Evolutionary conservation across 2,329 filamentous ascomycete species (phyloP), one percentile per base, ranked within the genome.

Genomic region (Sodiomyces alkalinus): DNA sequence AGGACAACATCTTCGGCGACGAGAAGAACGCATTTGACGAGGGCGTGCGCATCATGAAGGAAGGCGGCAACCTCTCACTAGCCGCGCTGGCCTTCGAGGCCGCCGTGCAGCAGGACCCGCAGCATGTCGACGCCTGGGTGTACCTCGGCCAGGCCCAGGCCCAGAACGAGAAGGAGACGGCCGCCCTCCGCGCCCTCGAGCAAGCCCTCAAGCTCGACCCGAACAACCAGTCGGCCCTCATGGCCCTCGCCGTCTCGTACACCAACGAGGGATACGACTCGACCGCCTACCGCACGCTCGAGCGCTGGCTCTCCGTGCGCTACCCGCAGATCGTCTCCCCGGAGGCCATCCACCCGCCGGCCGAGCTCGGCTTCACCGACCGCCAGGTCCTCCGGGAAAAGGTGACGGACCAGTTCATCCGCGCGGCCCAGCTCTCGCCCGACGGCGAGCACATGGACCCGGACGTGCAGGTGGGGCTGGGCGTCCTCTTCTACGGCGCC

Each of bases 211-310:
- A 86, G 52, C 63, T 90, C 17, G 86, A 96, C 43, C 77, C 85
- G 1, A 76, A 74, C 44, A 94, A 93, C 47, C 67, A 92, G 13
- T 72, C 81, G 34, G 87, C 86, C 1, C 66, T 98, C 25, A 96
- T 98, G 87, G 86, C 83, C 2, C 62, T 98, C 29, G 85, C 87
- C 10, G 87, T 98, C 13, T 92, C 82, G 5, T 98, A 98, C 55
- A 98, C 90, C 26, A 98, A 98, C 56, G 90, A 98, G 58, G 90
- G 87, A 37, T 98, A 96, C 56, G 90, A 98, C 55, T 87, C 80
- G 47, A 92, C 86, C 13, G 87, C 90, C 26, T 98, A 96, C 62
- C 75, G 87, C 30, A 96, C 87, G 7, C 68, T 98, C 10, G 90
- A 98, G 58, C 80, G 87, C 39, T 98, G 90, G 90, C 68, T 98